Base-by-base conservation (phyloP, 768 basidiomycete genomes). In the Boletus bicolor region DNA sequence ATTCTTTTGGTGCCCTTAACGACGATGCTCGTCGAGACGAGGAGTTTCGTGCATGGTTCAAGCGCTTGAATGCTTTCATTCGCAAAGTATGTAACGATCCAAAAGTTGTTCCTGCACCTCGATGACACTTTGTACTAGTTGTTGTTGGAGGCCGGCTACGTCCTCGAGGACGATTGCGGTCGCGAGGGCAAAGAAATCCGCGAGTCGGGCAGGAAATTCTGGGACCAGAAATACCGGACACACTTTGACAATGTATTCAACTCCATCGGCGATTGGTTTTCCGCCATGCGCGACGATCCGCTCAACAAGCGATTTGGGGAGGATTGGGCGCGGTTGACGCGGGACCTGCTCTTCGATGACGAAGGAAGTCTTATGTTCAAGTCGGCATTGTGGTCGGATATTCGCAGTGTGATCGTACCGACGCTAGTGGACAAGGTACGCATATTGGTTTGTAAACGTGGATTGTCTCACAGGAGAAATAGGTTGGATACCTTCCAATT, bases 311-410 rank as follows among this genome's bases (percentile, higher is more conserved):
- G 82, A 36, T 87, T 97, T 64, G 92, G 90, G 26, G 80, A 90
- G 53, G 91, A 94, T 68, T 90, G 86, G 85, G 84, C 82, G 1
- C 78, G 88, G 8, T 77, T 96, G 24, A 91, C 91, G 37, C 85
- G 80, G 60, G 90, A 96, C 61, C 67, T 98, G n/a, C 76, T 97
- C 12, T 91, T 93, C 58, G 77, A 71, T 30, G 76, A 72, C 44
- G 89, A 95, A 58, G 95, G 94, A 8, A 83, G 82, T 57, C 77
- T 97, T 54, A 85, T 85, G 68, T 97, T 93, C 81, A 97, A 98
- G 77, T 82, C 85, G 4, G 81, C 87, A 34, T 75, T 98, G 2
- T 92, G 95, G 95, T 82, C 83, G 62, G 95, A 98, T 68, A 83
- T 98, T 44, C 78, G 93, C 37, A 79, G 79, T 37, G 86, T 92